Base-by-base conservation (phyloP, 176 grass and related monocot genomes). In the Metroxylon sagu region DNA sequence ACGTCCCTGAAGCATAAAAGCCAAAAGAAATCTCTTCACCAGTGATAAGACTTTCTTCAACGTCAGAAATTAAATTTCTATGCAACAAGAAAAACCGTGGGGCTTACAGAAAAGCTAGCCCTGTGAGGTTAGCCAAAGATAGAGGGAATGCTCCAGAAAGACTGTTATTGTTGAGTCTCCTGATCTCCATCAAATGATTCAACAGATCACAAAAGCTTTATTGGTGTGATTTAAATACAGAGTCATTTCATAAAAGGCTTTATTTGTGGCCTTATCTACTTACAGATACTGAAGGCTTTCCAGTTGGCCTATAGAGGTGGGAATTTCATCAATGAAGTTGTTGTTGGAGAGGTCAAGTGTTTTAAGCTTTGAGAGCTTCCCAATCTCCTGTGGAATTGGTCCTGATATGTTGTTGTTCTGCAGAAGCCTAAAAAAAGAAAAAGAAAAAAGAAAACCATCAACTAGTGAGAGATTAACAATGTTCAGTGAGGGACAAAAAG, bases 271-370 rank as follows among this genome's bases (percentile, higher is more conserved):
- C 60, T 50, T 64, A 14, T 59, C 23, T 52, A 77, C 85, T 97
- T 72, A 97, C 93, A 92, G 43, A 62, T 92, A 98, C 65, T 78
- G 73, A 78, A 98, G 87, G 70, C 75, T 83, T 48, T 85, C 39
- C 28, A 97, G 81, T 61, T 88, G 84, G 63, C 81, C 84, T 48
- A 92, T 65, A 5, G 93, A 79, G 29, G 52, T 19, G 35, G 84
- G 84, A 49, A 92, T 83, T 76, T 70, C 84, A 39, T 81, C 93
- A 65, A 30, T 49, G 63, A 92, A 67, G 19, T 83, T 19, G 59
- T 89, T 98, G 74, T 74, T 88, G 25, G 93, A 92, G 76, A 98
- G 87, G 66, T 98, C 87, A 21, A 98, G 93, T 10, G 82, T 83
- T 69, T 57, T 82, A 59, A 98, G 93, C 17, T 54, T 85, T 25